Base-by-base conservation (phyloP, 2,329 filamentous ascomycete genomes). In the Botryosphaeria dothidea region DNA sequence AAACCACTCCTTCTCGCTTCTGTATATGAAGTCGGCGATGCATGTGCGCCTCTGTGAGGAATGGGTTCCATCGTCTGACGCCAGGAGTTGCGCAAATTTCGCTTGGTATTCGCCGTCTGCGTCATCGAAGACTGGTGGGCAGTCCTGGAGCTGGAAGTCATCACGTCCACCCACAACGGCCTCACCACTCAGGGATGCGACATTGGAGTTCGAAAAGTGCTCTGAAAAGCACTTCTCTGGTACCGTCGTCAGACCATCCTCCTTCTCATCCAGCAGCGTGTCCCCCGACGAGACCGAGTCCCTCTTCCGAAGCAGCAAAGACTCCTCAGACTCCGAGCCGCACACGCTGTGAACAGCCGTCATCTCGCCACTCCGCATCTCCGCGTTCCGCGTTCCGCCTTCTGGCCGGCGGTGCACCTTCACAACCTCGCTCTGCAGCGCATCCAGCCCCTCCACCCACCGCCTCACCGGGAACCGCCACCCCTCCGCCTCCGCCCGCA, bases 1-100 rank as follows among this genome's bases (percentile, higher is more conserved):
- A 21, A 88, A 90, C 88, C 88, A 90, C 67, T 86, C 82, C 78
- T 89, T 89, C 74, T 90, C 87, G 21, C 85, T 87, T 70, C 86
- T 86, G 66, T 85, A 82, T 13, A 90, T 77, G 72, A 85, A 90
- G 45, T 87, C 82, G 69, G 90, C 88, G 65, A 90, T 88, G 70
- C 87, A 90, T 7, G 89, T 77, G 29, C 84, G 68, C 83, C 86
- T 49, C 78, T 84, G 17, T 90, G 77, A 2, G 75, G 73, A 34
- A 85, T 82, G 11, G 0, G 38, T 15, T 9, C 21, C 11, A 19
- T 13, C 9, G 8, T 46, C 23, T 5, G 48, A 15, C 17, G 13
- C 13, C 1, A 90, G 80, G 70, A 81, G 84, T 72, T 83, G 81
- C 65, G 86, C 83, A 67, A 89, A 90, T 1, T 78, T 80, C 67